Percentiles rank a stretch among this genome's conserved stretches.
These are phyloP conservation scores for Colletotrichum camelliae DNA, from an alignment of 2,329 filamentous ascomycete genomes.

Conservation along the genomic window DNA sequence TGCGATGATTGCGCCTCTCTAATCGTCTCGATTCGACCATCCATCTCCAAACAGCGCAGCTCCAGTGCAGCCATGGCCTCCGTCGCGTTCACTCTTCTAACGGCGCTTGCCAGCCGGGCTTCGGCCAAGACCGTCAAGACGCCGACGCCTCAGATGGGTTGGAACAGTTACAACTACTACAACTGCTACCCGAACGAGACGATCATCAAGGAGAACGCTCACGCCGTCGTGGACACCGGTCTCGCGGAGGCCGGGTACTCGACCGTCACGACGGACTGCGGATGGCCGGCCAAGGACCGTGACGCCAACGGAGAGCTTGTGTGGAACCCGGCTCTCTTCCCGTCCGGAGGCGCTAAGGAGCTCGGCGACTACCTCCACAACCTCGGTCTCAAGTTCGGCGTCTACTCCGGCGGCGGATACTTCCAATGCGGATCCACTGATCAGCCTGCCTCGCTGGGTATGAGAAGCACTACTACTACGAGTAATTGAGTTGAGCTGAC, in stretches of 20 bases:
- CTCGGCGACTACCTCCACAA: constrained; percentile 55
- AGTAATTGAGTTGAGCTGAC: background rate
- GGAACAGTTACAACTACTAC: constrained; percentile 66
- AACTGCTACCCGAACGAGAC: constrained; percentile 52
- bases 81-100: background rate
- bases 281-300: constrained; percentile 52
- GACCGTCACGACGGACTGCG: constrained; percentile 63
- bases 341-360: constrained; percentile 49
- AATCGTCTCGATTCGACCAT: background rate
- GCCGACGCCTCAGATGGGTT: constrained; percentile 52
- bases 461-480: background rate
- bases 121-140: constrained; percentile 26
- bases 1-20: background rate
- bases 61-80: background rate
- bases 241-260: constrained; percentile 59
- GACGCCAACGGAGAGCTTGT: constrained; percentile 50
- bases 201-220: constrained; percentile 55
- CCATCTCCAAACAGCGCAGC: background rate
- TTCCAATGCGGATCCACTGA: constrained; percentile 48
- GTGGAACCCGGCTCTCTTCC: constrained; percentile 56
- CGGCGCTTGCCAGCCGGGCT: background rate
- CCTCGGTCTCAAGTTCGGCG: constrained; percentile 54
- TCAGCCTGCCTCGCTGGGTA: constrained; percentile 49
- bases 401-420: constrained; percentile 58
- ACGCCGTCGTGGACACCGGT: constrained; percentile 57